Base-by-base conservation (phyloP, 495 filamentous ascomycete genomes). In the Clavariopsis aquatica region DNA sequence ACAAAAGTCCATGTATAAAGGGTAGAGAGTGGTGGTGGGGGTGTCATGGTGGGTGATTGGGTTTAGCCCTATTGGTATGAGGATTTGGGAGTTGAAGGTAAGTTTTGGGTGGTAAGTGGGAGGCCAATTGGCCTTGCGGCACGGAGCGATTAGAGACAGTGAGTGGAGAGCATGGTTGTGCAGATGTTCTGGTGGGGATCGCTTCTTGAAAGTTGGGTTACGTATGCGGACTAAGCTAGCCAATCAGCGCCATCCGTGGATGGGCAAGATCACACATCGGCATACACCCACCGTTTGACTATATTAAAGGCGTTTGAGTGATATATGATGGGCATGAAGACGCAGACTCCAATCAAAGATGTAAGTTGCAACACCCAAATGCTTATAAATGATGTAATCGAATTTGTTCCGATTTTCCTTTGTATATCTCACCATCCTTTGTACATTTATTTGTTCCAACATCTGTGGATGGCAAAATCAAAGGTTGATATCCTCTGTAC, bases 401-500 rank as follows among this genome's bases (percentile, higher is more conserved):
- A n/a, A n/a, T n/a, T n/a, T n/a, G n/a, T n/a, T n/a, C n/a, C n/a
- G n/a, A n/a, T n/a, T n/a, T n/a, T n/a, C n/a, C n/a, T n/a, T n/a
- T 34, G 31, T n/a, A 43, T n/a, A 8, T 15, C 38, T 43, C 15
- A 10, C n/a, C 13, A 43, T 43, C n/a, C 8, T 17, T 43, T 17
- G 13, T 43, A 43, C 38, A 43, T 7, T 43, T 17, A 43, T 43
- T 43, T 15, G 6, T 3, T 43, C 9, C 38, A 3, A 17, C 3
- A 17, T 2, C 15, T 8, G 15, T 8, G 15, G 38, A 43, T 15
- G 38, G 38, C 38, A 17, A 2, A n/a, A 43, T 60, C 43, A 73
- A 28, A 91, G 84, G 62, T 82, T 85, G 54, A 90, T 85, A 73
- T 96, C 91, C 73, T 95, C 90, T 41, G 82, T 77, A 56, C 90